Base-by-base conservation (phyloP, 352 stramenopile species). In the Globisporangium paroecandrum region DNA sequence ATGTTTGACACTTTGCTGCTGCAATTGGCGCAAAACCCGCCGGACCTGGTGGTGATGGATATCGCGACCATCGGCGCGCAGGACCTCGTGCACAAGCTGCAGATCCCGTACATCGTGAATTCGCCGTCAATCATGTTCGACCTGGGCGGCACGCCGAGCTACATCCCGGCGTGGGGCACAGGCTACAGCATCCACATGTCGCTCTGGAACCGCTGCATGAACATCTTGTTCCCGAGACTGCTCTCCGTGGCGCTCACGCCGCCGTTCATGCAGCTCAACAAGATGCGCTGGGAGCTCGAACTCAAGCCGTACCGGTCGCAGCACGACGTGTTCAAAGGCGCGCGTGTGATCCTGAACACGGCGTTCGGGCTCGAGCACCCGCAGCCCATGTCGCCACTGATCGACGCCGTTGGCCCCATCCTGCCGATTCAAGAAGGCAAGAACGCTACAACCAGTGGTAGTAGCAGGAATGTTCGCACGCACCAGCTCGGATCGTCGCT, bases 191-290 rank as follows among this genome's bases (percentile, higher is more conserved):
- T 83, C 41, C 76, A 85, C 49, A 97, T 95, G 89, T 92, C 85
- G 64, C 79, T 97, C 36, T 93, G 87, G 87, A 87, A 95, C 62
- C 86, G 89, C 22, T 97, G 87, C 68, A 90, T 97, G 76, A 97
- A 97, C 71, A 83, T 94, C 62, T 55, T 97, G n/a, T 97, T 95
- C 64, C 89, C 89, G n/a, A 72, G 86, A 6, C 70, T 95, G 47
- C 68, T 97, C 29, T 93, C 86, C 0, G 85, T 95, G 27, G 89
- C 88, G 24, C 77, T 97, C 67, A 97, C 89, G n/a, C 87, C 89
- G 49, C 85, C 89, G 36, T 97, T 95, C 75, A 92, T 94, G 82
- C 82, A 94, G 69, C 68, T 95, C 58, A 96, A 96, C 78, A 90
- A 95, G 74, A 77, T 93, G 68, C 79, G 86, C 3, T 93, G 84